Evolutionary conservation across 2,329 filamentous ascomycete genomes (phyloP), one percentile per base, ranked within the genome.

Genomic region (Metarhizium robertsii): DNA sequence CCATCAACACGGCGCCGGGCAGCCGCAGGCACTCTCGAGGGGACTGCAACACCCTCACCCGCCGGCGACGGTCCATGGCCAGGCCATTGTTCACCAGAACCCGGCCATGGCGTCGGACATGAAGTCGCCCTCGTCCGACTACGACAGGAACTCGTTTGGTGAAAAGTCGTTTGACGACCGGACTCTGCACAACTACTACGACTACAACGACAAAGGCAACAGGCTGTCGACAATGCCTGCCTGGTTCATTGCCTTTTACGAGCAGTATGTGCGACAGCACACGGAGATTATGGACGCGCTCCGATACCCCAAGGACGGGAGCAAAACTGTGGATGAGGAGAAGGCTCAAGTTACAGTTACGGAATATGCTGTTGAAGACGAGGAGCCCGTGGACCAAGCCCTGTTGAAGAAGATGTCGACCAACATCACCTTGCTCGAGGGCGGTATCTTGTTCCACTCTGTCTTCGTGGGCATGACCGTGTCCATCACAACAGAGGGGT

Each of bases 361-460:
- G 29, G 67, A 70, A 8, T 57, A 43, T 38, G 47, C 56, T 29
- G 20, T 57, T 4, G 53, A 66, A 51, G 71, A 72, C 45, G 74
- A 79, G 54, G 67, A 74, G 56, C 59, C 65, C 0, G 72, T 79
- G 14, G 74, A 78, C 59, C 73, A 75, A 5, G 56, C 67, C 8
- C 70, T 76, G 6, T 77, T 80, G 68, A 79, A 81, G 64, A 86
- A 83, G 62, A 80, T 85, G 67, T 79, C 87, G 2, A 75, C 89
- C 62, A 87, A 91, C 69, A 89, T 88, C 61, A 80, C 87, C 4
- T 77, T 91, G 2, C 78, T 91, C 5, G 87, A 91, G 68, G 85
- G 87, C 55, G 87, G 87, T 58, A 91, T 91, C 60, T 75, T 91
- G 11, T 91, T 91, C 67, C 87, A 91, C 71, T 88, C 84, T 58